Conservation (phyloP, 495 filamentous ascomycete species). For the Aspergillus diversus region DNA sequence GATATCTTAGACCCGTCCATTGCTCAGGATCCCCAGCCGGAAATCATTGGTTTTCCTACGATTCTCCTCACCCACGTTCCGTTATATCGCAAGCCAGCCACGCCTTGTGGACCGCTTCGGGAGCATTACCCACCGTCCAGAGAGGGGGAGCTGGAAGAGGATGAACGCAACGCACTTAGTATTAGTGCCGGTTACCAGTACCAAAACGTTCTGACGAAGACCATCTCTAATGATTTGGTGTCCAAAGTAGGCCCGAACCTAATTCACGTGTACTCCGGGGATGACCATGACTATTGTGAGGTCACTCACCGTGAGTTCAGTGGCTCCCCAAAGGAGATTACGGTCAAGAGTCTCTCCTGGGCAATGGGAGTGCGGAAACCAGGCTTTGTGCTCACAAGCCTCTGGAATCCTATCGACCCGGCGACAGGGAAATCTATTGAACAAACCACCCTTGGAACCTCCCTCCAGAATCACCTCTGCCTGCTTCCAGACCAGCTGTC, state of each 20-base stretch:
- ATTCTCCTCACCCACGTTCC: conserved; percentile 91
- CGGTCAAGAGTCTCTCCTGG: conserved; percentile 91
- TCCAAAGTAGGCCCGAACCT: conserved; percentile 73
- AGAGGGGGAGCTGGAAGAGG: conserved; percentile 63
- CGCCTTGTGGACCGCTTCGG: conserved; percentile 87
- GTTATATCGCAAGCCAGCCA: conserved; percentile 76
- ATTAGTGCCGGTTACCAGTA: conserved; percentile 88
- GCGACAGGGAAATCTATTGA: conserved; percentile 59
- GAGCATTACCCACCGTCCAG: conserved; percentile 77
- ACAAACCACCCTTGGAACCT: conserved; percentile 44
- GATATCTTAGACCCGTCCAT: conserved; percentile 34
- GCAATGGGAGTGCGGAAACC: conserved; percentile 94
- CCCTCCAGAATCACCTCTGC: conserved; percentile 87
- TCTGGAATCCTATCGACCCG: conserved; percentile 86
- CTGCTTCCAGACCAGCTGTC: conserved; percentile 84
- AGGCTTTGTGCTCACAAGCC: conserved; percentile 83
- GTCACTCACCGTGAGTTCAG: conserved; percentile 72
- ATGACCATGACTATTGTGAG: conserved; percentile 99
- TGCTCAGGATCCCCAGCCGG: conserved; percentile 26
- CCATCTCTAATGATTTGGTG: conserved; percentile 72
- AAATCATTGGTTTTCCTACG: conserved; percentile 66
- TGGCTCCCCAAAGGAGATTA: conserved; percentile 79
- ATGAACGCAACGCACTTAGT: conserved; percentile 76
- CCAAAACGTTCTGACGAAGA: conserved; percentile 83
- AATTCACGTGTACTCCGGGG: conserved; percentile 83